These are phyloP conservation scores for Phlebiopsis flavidoalba DNA, from an alignment of 768 basidiomycete genomes.

Conservation along the genomic window DNA sequence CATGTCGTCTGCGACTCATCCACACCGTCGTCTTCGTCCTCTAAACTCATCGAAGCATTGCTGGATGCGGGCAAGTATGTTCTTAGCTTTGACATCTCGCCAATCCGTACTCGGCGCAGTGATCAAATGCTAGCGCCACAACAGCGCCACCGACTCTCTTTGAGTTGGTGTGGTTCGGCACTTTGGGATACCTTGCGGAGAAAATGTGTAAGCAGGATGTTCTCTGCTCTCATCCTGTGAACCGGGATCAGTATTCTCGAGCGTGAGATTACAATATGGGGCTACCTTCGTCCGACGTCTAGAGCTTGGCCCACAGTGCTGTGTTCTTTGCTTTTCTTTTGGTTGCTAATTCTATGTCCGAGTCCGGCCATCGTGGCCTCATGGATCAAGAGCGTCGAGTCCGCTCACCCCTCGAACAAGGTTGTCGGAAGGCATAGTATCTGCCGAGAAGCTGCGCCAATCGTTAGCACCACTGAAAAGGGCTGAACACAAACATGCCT, in stretches of 20 bases:
- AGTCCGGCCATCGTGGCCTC: slow-evolving; percentile 92
- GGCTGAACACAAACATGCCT: background rate
- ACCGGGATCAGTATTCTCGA: background rate
- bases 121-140: slow-evolving; percentile 82
- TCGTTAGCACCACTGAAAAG: slow-evolving; percentile 15
- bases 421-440: slow-evolving; percentile 73
- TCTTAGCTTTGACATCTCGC: slow-evolving; percentile 84
- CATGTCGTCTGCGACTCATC: background rate
- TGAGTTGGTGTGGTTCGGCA: slow-evolving; percentile 34
- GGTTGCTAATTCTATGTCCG: slow-evolving; percentile 65
- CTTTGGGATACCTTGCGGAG: slow-evolving; percentile 88
- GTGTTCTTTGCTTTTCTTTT: slow-evolving; percentile 82
- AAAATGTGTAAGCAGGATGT: slow-evolving; percentile 93
- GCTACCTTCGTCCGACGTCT: slow-evolving; percentile 64
- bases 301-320: slow-evolving; percentile 90
- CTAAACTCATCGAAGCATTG: slow-evolving; percentile 52
- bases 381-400: slow-evolving; percentile 83
- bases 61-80: slow-evolving; percentile 66
- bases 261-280: background rate
- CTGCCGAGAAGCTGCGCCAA: slow-evolving; percentile 78
- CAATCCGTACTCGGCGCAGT: slow-evolving; percentile 63
- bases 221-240: slow-evolving; percentile 75
- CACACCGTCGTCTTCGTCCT: slow-evolving; percentile 38
- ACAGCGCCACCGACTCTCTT: slow-evolving; percentile 19
- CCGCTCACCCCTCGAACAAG: slow-evolving; percentile 59